A percentile compares a stretch with the other conserved stretches of the same genome.
These are phyloP conservation scores for Trichoderma erinaceum DNA, from an alignment of 495 filamentous ascomycete genomes.

Conservation along the genomic window DNA sequence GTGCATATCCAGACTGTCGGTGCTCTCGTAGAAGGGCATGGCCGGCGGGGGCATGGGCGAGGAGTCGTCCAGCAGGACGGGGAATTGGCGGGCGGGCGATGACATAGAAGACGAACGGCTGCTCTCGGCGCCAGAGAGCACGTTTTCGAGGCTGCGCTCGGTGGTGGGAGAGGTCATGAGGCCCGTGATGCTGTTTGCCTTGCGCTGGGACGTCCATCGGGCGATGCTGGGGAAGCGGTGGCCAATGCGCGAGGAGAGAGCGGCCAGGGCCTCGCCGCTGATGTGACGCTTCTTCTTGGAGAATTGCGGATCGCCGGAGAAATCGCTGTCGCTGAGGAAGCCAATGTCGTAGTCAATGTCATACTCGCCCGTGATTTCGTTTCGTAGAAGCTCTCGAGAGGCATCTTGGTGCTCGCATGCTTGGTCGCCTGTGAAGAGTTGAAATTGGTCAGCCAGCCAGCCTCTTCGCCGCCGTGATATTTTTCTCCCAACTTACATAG, in stretches of 20 bases:
- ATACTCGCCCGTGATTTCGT: slow-evolving; percentile 26
- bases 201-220: slow-evolving; percentile 55
- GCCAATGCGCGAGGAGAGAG: slow-evolving; percentile 60
- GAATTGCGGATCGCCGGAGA: slow-evolving; percentile 35
- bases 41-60: slow-evolving; percentile 37
- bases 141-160: slow-evolving; percentile 37
- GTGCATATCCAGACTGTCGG: slow-evolving; percentile 40
- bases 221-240: slow-evolving; percentile 69
- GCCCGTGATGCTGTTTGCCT: slow-evolving; percentile 25
- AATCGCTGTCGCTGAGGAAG: slow-evolving; percentile 55
- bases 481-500: slow-evolving; percentile 37
- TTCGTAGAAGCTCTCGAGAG: slow-evolving; percentile 29
- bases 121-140: slow-evolving; percentile 46
- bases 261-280: slow-evolving; percentile 58
- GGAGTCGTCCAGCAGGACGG: slow-evolving; percentile 6
- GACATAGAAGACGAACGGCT: slow-evolving; percentile 65
- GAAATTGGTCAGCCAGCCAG: neutral
- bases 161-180: slow-evolving; percentile 43
- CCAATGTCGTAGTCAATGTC: slow-evolving; percentile 55
- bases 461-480: neutral
- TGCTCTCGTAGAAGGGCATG: slow-evolving; percentile 55
- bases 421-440: slow-evolving; percentile 13
- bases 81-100: slow-evolving; percentile 41
- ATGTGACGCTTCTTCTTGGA: slow-evolving; percentile 54
- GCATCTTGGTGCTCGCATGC: slow-evolving; percentile 36